Percentiles rank a stretch among this genome's conserved stretches.
These are phyloP conservation scores for Myochromella boudieri DNA, from an alignment of 768 basidiomycete genomes.

Conservation along the genomic window DNA sequence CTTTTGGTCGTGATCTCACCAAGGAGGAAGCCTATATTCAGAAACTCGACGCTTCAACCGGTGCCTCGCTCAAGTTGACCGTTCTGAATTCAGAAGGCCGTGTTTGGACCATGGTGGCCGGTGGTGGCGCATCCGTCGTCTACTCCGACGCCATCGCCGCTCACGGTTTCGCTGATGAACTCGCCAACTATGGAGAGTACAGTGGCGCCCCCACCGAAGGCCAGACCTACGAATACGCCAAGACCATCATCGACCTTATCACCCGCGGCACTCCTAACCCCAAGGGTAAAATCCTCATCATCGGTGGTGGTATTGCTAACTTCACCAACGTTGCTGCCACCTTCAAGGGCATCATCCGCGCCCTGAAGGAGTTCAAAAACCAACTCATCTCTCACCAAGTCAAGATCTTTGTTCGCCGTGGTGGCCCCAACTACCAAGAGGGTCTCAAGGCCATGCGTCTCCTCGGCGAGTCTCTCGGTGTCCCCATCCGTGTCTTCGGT, in stretches of 20 bases:
- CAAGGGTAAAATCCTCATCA: conserved; percentile 97
- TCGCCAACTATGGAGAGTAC: conserved; percentile 99
- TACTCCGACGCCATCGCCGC: conserved; percentile 84
- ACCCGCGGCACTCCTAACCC: conserved; percentile 82
- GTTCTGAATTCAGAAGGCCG: conserved; percentile 94
- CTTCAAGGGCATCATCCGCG: conserved; percentile 99
- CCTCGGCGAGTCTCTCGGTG: conserved; percentile 94
- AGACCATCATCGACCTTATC: conserved; percentile 96
- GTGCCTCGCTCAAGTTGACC: conserved; percentile 97
- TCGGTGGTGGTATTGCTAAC: conserved; percentile 99
- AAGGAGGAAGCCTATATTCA: conserved; percentile 99
- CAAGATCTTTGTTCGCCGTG: conserved; percentile 96
- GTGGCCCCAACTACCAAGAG: conserved; percentile 99
- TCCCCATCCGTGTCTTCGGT: conserved; percentile 95
- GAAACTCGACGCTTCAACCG: conserved; percentile 95
- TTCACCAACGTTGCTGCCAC: conserved; percentile 99
- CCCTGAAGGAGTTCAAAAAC: conserved; percentile 89
- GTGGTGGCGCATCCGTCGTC: conserved; percentile 78
- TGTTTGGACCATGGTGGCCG: conserved; percentile 99
- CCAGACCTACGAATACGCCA: conserved; percentile 99
- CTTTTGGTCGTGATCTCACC: conserved; percentile 96
- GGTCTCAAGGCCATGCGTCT: conserved; percentile 96
- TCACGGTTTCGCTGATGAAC: conserved; percentile 93
- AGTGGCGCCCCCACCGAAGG: conserved; percentile 97
- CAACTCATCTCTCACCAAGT: conserved; percentile 82